Evolutionary conservation across 768 basidiomycete species (phyloP).

Genomic region (Boletus pseudo-olivaceus): DNA sequence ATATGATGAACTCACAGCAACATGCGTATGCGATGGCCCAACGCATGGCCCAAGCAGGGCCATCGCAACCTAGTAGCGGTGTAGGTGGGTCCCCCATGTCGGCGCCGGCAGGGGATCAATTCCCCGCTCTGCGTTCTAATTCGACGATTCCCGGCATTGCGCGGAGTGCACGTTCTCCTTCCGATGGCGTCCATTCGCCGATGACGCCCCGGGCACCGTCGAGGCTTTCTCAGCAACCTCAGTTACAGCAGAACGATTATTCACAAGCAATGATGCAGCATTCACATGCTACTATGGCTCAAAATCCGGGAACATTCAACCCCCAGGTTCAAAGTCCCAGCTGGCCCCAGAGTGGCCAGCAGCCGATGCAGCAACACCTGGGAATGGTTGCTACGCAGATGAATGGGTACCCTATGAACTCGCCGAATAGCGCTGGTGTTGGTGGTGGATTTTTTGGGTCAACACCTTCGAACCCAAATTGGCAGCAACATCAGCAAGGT

Average conservation of each 20-base stretch:
- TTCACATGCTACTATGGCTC: constrained; percentile 31
- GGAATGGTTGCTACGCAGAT: constrained; percentile 35
- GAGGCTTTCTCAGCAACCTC: constrained; percentile 39
- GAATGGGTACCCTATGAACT: constrained; percentile 32
- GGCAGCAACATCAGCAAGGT: constrained; percentile 28
- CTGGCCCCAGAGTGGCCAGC: constrained; percentile 54
- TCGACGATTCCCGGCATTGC: constrained; percentile 70
- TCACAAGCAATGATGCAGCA: constrained; percentile 38
- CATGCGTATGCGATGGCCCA: constrained; percentile 40
- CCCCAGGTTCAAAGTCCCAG: constrained; percentile 41
- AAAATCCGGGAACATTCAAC: constrained; percentile 21
- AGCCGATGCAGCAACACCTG: constrained; percentile 43
- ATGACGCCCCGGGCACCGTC: constrained; percentile 38
- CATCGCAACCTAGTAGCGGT: constrained; percentile 26
- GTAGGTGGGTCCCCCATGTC: constrained; percentile 43
- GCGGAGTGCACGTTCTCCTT: constrained; percentile 71
- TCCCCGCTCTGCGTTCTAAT: constrained; percentile 55
- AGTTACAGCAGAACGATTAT: constrained; percentile 46
- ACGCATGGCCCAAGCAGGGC: constrained; percentile 41
- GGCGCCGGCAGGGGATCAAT: constrained; percentile 37
- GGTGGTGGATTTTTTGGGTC: constrained; percentile 25
- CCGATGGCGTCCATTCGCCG: constrained; percentile 51
- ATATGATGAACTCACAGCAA: constrained; percentile 34
- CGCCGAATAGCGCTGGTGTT: constrained; percentile 36
- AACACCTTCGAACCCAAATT: constrained; percentile 23